Percentiles rank a stretch among this genome's conserved stretches.
Conservation (phyloP, 257 asterid species). For the Nicotiana noctiflora region DNA sequence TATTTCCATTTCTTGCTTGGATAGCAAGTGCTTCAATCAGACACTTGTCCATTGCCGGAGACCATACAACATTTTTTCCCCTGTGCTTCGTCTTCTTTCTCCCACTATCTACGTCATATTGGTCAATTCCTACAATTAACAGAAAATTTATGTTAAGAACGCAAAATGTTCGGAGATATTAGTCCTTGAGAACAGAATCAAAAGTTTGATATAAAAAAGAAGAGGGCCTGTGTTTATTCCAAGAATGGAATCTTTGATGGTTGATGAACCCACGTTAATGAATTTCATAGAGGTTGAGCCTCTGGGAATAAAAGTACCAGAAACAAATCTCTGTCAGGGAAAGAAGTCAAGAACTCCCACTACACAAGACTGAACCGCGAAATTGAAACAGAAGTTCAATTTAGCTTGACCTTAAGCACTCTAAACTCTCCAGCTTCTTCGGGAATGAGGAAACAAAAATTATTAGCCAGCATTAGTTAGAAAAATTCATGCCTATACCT, state of each 20-base stretch:
- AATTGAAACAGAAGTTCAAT: not conserved
- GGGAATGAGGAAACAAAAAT: not conserved
- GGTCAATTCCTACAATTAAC: not conserved
- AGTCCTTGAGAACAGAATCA: not conserved
- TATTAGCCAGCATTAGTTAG: not conserved
- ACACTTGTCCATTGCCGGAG: constrained; percentile 9
- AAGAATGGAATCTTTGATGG: not conserved
- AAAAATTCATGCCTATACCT: not conserved
- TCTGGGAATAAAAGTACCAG: not conserved
- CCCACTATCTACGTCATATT: not conserved
- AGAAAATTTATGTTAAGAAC: not conserved
- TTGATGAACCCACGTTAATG: not conserved
- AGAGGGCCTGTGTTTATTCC: not conserved
- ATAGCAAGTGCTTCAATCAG: constrained; percentile 9
- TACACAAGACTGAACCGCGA: not conserved
- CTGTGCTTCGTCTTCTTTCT: constrained; percentile 6
- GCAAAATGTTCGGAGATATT: not conserved
- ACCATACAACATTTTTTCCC: constrained; percentile 12
- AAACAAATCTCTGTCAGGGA: not conserved
- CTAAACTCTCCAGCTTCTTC: not conserved
- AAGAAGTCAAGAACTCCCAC: not conserved
- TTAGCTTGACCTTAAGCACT: not conserved
- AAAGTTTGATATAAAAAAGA: not conserved
- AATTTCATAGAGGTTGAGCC: not conserved
- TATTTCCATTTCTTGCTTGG: constrained; percentile 12